Evolutionary conservation across 495 filamentous ascomycete genomes (phyloP).

Genomic region (Hypoxylon cercidicola): DNA sequence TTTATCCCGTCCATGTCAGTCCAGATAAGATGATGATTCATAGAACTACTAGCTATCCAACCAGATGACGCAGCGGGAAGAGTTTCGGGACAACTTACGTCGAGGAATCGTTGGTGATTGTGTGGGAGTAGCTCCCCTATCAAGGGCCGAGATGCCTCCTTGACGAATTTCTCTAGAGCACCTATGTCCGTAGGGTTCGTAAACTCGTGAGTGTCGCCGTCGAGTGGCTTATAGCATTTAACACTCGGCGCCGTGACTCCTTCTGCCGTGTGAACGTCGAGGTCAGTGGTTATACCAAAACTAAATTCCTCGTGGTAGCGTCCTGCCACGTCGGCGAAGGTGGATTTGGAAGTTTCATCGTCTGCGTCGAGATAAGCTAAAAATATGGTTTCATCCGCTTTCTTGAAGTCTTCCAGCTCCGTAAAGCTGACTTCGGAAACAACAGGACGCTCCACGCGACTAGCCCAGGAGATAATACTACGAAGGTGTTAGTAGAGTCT

Average conservation of each 20-base stretch:
- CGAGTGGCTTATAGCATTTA: constrained; percentile 49
- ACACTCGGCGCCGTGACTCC: constrained; percentile 40
- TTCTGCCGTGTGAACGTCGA: constrained; percentile 20
- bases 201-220: constrained; percentile 45
- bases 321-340: constrained; percentile 44
- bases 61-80: neutral
- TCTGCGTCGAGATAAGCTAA: constrained; percentile 48
- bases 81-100: constrained; percentile 40
- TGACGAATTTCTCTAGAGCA: constrained; percentile 48
- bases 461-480: constrained; percentile 49
- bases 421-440: constrained; percentile 40
- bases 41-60: neutral
- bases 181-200: constrained; percentile 31
- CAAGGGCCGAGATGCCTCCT: constrained; percentile 43
- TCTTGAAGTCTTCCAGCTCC: constrained; percentile 46
- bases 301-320: constrained; percentile 50
- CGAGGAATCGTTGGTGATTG: constrained; percentile 51
- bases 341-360: constrained; percentile 20
- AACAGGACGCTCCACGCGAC: constrained; percentile 43
- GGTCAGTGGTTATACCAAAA: constrained; percentile 49
- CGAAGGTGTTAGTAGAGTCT: constrained; percentile 16
- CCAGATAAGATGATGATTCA: neutral
- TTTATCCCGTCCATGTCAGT: constrained; percentile 4
- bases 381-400: constrained; percentile 50
- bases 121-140: constrained; percentile 53